Conservation (phyloP, 305 asterid species). For the Solanum hybrid region DNA sequence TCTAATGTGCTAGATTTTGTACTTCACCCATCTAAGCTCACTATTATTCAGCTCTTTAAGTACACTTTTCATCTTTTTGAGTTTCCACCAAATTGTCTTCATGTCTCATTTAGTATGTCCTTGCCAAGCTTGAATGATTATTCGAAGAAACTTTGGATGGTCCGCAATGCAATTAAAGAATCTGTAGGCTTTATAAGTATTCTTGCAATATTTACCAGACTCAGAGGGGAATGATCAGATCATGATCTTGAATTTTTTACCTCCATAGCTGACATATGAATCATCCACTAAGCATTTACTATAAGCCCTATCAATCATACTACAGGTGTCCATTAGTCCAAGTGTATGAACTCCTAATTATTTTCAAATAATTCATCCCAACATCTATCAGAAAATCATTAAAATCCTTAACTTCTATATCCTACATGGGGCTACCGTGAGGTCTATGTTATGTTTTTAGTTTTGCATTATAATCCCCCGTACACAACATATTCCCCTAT, state of each 20-base stretch:
- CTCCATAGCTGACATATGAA: neutral
- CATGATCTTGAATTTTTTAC: neutral
- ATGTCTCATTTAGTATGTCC: neutral
- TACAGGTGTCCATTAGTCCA: neutral
- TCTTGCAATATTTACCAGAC: neutral
- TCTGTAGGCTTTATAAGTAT: neutral
- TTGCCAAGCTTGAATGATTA: neutral
- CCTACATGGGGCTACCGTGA: neutral
- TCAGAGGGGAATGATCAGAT: neutral
- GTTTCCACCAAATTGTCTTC: neutral
- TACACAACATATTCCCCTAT: neutral
- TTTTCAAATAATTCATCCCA: neutral
- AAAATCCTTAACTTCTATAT: neutral
- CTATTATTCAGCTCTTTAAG: neutral
- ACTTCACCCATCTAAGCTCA: neutral
- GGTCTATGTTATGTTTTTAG: neutral
- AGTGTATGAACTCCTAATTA: neutral
- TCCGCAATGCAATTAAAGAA: neutral
- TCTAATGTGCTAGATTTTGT: neutral
- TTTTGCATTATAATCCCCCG: neutral
- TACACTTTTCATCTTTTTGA: neutral
- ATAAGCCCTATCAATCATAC: neutral
- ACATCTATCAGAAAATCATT: neutral
- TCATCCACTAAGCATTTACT: neutral
- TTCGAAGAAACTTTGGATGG: neutral